phyloP scores from a whole-genome alignment of 1,139 yeast species.

The Hansenula lynferdii region DNA sequence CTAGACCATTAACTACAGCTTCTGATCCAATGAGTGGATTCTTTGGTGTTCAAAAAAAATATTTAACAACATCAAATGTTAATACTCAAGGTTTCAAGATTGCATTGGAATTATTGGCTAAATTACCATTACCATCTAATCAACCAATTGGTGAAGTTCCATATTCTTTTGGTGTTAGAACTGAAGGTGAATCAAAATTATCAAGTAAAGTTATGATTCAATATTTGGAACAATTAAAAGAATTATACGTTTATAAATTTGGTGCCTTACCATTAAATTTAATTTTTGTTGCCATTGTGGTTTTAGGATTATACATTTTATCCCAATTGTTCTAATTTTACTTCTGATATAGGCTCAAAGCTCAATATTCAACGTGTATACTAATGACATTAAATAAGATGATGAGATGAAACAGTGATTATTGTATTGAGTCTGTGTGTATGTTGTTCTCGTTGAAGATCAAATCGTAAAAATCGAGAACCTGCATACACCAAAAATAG shows the following conservation, averaged over 20 bases:
- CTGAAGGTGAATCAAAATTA: slow-evolving; percentile 43
- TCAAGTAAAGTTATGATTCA: slow-evolving; percentile 41
- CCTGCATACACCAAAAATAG: neutral
- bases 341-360: neutral
- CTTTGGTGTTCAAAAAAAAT: slow-evolving; percentile 40
- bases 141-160: slow-evolving; percentile 38
- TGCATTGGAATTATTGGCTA: slow-evolving; percentile 39
- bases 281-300: slow-evolving; percentile 23
- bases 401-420: too few relatives aligned
- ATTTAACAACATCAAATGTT: slow-evolving; percentile 30
- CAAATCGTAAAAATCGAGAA: too few relatives aligned
- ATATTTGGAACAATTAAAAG: slow-evolving; percentile 37
- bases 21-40: slow-evolving; percentile 46
- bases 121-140: slow-evolving; percentile 33
- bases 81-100: slow-evolving; percentile 41
- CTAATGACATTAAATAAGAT: too few relatives aligned
- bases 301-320: slow-evolving; percentile 24
- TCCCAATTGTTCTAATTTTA: slow-evolving; percentile 10
- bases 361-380: too few relatives aligned
- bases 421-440: too few relatives aligned
- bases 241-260: slow-evolving; percentile 36
- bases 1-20: slow-evolving; percentile 39
- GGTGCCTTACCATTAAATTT: slow-evolving; percentile 31
- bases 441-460: too few relatives aligned
- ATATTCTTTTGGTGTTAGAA: slow-evolving; percentile 44